Percentiles rank a stretch among this genome's conserved stretches.
Evolutionary conservation across 305 asterid genomes (phyloP).

Genomic region (Fraxinus platypoda): DNA sequence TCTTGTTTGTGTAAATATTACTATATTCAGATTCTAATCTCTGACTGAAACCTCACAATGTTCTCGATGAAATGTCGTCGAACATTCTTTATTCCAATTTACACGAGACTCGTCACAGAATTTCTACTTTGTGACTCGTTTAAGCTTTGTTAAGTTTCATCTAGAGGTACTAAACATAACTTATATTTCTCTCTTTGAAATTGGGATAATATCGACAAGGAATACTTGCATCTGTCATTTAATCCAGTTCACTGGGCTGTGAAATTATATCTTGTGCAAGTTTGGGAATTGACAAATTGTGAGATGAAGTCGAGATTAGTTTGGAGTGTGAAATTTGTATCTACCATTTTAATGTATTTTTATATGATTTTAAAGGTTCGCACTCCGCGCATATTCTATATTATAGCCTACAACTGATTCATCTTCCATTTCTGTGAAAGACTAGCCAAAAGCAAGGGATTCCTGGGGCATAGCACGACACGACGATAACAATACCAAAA

Average conservation of each 20-base stretch:
- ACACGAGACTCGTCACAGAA: background rate
- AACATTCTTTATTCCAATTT: background rate
- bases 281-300: background rate
- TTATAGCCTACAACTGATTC: background rate
- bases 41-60: background rate
- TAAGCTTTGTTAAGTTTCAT: background rate
- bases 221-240: background rate
- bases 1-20: background rate
- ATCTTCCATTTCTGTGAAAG: background rate
- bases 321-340: background rate
- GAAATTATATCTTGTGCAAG: background rate
- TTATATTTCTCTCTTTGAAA: background rate
- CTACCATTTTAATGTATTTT: no score
- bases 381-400: no score
- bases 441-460: background rate
- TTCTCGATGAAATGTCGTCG: background rate
- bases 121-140: background rate
- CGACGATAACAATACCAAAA: no score
- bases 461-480: background rate
- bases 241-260: background rate
- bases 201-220: background rate
- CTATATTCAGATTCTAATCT: slow-evolving; percentile 13
- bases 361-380: no score
- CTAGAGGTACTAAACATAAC: background rate
- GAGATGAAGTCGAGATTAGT: background rate